These are phyloP conservation scores for Dentipellis fragilis DNA, from an alignment of 768 basidiomycete genomes.

Conservation along the genomic window DNA sequence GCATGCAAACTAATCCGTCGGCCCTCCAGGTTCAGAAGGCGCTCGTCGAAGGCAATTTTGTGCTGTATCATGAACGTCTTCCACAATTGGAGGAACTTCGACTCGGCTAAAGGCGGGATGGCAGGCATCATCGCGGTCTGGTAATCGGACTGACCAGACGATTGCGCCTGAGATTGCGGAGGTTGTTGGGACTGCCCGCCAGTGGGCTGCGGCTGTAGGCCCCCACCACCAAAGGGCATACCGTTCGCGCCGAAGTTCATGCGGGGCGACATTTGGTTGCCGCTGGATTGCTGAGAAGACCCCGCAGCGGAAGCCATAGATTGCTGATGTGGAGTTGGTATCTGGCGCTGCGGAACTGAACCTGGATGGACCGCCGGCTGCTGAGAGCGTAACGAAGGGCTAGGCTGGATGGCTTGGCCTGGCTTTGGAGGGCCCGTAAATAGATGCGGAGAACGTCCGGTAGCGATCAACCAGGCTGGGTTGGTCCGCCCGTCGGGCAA, in stretches of 20 bases:
- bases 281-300: not conserved
- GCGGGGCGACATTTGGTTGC: not conserved
- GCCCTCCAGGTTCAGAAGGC: not conserved
- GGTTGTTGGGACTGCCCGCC: not conserved
- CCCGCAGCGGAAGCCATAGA: not conserved
- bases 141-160: not conserved
- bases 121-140: not conserved
- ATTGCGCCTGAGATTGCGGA: not conserved
- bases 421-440: not conserved
- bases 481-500: conserved; percentile 2
- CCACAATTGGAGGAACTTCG: not conserved
- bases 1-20: not conserved
- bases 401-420: not conserved
- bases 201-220: not conserved
- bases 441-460: not conserved
- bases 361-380: not conserved
- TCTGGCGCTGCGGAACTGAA: not conserved
- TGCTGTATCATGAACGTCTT: not conserved
- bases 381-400: not conserved
- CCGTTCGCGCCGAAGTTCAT: not conserved
- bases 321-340: not conserved
- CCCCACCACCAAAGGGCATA: not conserved
- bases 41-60: not conserved
- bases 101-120: not conserved
- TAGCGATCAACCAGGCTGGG: not conserved